Base-by-base conservation (phyloP, 139 green algal genomes). In the Chlorella sp. region DNA sequence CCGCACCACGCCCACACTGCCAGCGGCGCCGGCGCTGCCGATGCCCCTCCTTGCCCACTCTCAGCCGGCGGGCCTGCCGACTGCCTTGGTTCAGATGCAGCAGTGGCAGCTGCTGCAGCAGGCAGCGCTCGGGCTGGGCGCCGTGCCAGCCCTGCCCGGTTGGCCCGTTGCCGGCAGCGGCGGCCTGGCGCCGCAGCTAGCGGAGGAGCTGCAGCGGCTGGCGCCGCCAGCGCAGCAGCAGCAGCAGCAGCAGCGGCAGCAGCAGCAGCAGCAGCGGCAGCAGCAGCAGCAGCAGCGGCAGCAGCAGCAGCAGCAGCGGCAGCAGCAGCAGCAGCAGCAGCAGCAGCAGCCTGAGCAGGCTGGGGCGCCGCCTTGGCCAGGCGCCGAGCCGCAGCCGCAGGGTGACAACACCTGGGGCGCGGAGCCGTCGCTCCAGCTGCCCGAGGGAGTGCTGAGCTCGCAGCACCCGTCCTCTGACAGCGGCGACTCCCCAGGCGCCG, bases 211-310 rank as follows among this genome's bases (percentile, higher is more conserved):
- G 0, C 5, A 43, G 8, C 31, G 23, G 40, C 41, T 7, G 46
- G 31, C 29, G 38, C 69, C 5, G 12, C 50, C 7, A 8, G 19
- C 12, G 6, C 45, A 64, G 53, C 72, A 78, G 63, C 56, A 45
- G 56, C 56, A 62, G 35, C 62, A 64, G 45, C 55, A 48, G 14
- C 56, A 42, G 11, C 33, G 33, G 53, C 72, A 59, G 56, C 72
- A 58, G 46, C 45, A 65, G 51, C 72, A 71, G 72, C 72, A 78
- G 63, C 56, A 69, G 36, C 31, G 65, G 27, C 35, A 69, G 25
- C 71, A 70, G 35, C 60, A 56, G 29, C 46, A 36, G 35, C 43
- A 41, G 12, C 41, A 46, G 43, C 65, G 62, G 67, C 25, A 29
- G 1, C 9, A 21, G 31, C n/a, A 12, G 21, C 4, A 8, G n/a